These are phyloP conservation scores for Pezicula radicicola DNA, from an alignment of 2,329 filamentous ascomycete genomes.

Conservation along the genomic window DNA sequence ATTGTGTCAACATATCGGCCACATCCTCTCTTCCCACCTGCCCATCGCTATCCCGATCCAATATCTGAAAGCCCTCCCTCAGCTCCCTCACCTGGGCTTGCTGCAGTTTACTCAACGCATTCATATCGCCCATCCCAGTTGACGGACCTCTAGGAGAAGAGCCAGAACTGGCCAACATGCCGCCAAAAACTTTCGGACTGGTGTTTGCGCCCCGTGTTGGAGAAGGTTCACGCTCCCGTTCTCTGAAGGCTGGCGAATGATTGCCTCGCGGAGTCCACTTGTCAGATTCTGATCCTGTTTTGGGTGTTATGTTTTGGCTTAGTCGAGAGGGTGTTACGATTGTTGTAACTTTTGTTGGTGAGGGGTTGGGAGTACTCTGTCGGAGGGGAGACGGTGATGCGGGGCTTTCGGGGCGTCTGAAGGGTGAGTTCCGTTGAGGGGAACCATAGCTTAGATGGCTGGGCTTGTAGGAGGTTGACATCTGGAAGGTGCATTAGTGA, in stretches of 20 bases:
- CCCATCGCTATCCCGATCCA: constrained; percentile 87
- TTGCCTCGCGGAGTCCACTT: constrained; percentile 26
- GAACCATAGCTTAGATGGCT: constrained; percentile 71
- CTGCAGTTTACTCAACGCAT: constrained; percentile 69
- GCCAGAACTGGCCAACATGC: constrained; percentile 14
- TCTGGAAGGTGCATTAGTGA: constrained; percentile 8
- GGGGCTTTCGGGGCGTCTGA: constrained; percentile 59
- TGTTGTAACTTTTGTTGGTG: constrained; percentile 43
- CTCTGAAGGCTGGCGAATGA: constrained; percentile 28
- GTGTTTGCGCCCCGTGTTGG: constrained; percentile 25
- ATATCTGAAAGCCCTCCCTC: constrained; percentile 88
- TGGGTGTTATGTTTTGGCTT: constrained; percentile 35
- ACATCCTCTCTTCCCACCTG: constrained; percentile 80
- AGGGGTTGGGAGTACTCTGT: constrained; percentile 56
- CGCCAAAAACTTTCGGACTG: constrained; percentile 22
- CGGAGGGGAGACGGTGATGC: constrained; percentile 64
- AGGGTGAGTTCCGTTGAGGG: constrained; percentile 60
- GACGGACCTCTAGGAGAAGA: neutral
- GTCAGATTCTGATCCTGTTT: constrained; percentile 22
- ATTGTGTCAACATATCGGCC: constrained; percentile 79
- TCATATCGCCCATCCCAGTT: constrained; percentile 26
- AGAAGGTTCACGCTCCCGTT: constrained; percentile 28
- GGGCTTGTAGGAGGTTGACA: constrained; percentile 58
- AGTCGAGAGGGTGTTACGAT: constrained; percentile 42
- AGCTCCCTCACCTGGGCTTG: constrained; percentile 81